Evolutionary conservation across 495 filamentous ascomycete species (phyloP).

Genomic region (Hyaloscypha bicolor): DNA sequence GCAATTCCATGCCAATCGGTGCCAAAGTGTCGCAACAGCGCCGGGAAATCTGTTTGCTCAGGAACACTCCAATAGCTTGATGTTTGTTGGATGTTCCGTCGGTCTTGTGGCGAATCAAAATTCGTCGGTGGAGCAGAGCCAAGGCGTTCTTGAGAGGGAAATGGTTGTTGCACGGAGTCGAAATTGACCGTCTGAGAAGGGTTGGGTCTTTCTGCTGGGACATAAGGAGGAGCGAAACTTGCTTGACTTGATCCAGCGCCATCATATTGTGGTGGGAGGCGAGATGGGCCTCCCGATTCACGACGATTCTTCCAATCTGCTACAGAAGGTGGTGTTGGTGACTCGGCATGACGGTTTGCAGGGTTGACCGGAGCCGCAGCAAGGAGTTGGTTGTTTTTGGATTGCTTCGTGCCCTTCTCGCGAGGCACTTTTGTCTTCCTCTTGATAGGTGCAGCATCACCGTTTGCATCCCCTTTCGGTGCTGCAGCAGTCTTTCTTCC

Average conservation of each 20-base stretch:
- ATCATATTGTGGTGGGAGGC: constrained; percentile 23
- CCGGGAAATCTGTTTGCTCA: constrained; percentile 81
- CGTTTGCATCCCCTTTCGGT: constrained; percentile 26
- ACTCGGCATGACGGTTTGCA: constrained; percentile 17
- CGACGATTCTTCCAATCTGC: constrained; percentile 7
- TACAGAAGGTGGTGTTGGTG: constrained; percentile 17
- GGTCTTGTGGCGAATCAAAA: constrained; percentile 46
- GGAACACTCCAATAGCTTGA: constrained; percentile 98
- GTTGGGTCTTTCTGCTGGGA: constrained; percentile 26
- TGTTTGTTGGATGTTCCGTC: constrained; percentile 54
- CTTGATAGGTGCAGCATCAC: constrained; percentile 33
- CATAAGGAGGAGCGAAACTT: constrained; percentile 42
- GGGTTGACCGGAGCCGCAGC: constrained; percentile 33
- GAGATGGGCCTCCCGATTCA: constrained; percentile 11
- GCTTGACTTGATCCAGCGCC: constrained; percentile 28
- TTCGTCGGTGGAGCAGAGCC: constrained; percentile 37
- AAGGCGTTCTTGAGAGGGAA: constrained; percentile 36
- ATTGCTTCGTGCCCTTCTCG: constrained; percentile 34
- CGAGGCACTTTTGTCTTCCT: constrained; percentile 32
- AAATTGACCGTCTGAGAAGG: constrained; percentile 44
- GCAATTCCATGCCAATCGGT: constrained; percentile 88
- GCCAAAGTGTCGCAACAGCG: constrained; percentile 78
- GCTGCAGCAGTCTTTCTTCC: constrained; percentile 30
- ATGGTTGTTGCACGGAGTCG: constrained; percentile 32
- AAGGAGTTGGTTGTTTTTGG: constrained; percentile 38